Base-by-base conservation (phyloP, 2,329 filamentous ascomycete genomes). In the Malbranchea zuffiana region DNA sequence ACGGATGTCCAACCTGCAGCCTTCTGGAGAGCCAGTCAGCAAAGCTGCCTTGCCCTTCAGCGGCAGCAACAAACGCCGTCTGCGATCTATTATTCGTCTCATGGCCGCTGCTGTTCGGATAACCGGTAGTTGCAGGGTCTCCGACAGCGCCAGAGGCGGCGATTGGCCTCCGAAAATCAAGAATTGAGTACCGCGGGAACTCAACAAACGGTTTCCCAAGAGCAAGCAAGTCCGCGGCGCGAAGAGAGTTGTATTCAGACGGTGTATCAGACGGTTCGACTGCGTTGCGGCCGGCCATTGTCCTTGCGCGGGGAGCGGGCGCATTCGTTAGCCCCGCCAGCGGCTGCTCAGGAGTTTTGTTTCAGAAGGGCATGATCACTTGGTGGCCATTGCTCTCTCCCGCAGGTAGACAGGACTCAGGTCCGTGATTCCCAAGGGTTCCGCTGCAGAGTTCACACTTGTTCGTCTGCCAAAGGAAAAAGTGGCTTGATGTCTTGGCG, bases 281-380 rank as follows among this genome's bases (percentile, higher is more conserved):
- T 60, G 26, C 56, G 53, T 40, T 63, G 61, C 40, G 62, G 55
- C 11, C 52, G 55, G 37, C 64, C 61, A 39, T 46, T 45, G 31
- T 36, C 49, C 32, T n/a, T n/a, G n/a, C n/a, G n/a, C n/a, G n/a
- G n/a, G n/a, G n/a, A n/a, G n/a, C n/a, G n/a, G n/a, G n/a, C n/a
- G n/a, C n/a, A n/a, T n/a, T n/a, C n/a, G n/a, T n/a, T n/a, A n/a
- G n/a, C n/a, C n/a, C 48, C 44, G 16, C 46, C 50, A 31, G 55
- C 50, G 35, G 65, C n/a, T n/a, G n/a, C 59, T 52, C 60, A 59
- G 57, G 59, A 49, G 51, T 63, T 62, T 41, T 65, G 65, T n/a
- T 21, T 57, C 54, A 32, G 54, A 59, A 27, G 49, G 57, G 24
- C 52, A 52, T 46, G 54, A 54, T 32, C 8, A 27, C 26, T n/a